Base-by-base conservation (phyloP, 2,329 filamentous ascomycete species). In the Fusarium vanettenii region DNA sequence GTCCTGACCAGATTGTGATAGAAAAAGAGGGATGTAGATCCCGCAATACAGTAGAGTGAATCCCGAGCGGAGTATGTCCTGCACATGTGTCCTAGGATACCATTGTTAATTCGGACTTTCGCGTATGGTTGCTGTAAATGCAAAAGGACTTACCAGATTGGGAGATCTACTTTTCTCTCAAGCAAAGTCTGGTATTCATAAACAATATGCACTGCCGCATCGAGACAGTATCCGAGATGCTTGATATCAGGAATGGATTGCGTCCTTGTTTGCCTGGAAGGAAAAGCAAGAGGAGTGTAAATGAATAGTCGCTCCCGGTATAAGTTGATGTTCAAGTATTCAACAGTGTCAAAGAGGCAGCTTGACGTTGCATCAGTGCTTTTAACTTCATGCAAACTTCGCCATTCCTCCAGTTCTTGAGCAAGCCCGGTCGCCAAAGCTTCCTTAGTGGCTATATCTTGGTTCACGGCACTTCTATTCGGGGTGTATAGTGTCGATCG, bases 1-100 rank as follows among this genome's bases (percentile, higher is more conserved):
- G 1, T 5, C 0, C n/a, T 39, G 37, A 0, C 37, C 2, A n/a
- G 37, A 18, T 3, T 3, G 18, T 3, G 18, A 39, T n/a, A 10
- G 4, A 10, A 39, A 39, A 0, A 39, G 37, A 0, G 37, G 37
- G 37, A 39, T 39, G 0, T 39, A 39, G 37, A 39, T 39, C 8
- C 37, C 37, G 37, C 37, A 39, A 9, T 39, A 39, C 0, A 39
- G 5, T 1, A 39, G 4, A 9, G 18, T 39, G 37, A 39, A n/a
- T n/a, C 37, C 37, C 8, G 37, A n/a, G 1, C 37, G 37, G 2
- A 39, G 37, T 16, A 39, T 10, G 37, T 39, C 37, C 18, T 39
- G 37, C 8, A 39, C 37, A 39, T 39, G 37, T 3, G 37, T 39
- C 37, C 37, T 39, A 18, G 33, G 2, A 16, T 16, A 13, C 6